Base-by-base conservation (phyloP, 75 land plant species). In the Cunninghamia lanceolata region DNA sequence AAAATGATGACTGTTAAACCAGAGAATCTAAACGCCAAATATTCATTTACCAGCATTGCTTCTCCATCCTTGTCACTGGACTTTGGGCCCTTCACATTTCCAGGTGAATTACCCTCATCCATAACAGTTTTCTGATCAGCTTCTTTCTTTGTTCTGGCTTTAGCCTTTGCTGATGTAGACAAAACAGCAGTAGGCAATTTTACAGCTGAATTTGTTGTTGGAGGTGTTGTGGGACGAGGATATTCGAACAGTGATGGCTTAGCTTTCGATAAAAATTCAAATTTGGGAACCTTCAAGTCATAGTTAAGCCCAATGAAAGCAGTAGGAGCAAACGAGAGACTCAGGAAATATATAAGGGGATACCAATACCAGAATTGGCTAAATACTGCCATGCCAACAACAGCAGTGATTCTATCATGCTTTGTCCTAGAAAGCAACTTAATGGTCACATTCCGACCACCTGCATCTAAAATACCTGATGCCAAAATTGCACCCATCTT, bases 401-500 rank as follows among this genome's bases (percentile, higher is more conserved):
- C 93, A 28, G 98, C 96, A 85, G 96, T 98, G 28, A 98, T 82
- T 88, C 94, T 93, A 73, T 98, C 99, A 84, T 98, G 99, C 83
- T 96, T 97, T 0, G 96, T 93, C 85, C 94, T 94, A 1, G 99
- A 98, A 39, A 95, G 94, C 85, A 98, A 85, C 82, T 86, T 89
- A 52, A 98, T 98, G 10, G 99, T 94, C 21, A 98, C 99, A 90
- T 96, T 98, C 47, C 99, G 91, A 71, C 99, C 99, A 59, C 99
- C 99, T 52, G 99, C 99, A 92, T 98, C 99, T 80, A 98, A 92
- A 63, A 98, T 96, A 32, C 99, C 99, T 71, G 97, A 95, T 35
- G 99, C 99, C 84, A 98, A 90, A 71, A 98, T 98, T 70, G 99
- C 99, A n/a, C 99, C 99, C 99, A 98, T 98, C 91, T 98, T 98